Conservation (phyloP, 768 basidiomycete species). For the Suillus weaverae region DNA sequence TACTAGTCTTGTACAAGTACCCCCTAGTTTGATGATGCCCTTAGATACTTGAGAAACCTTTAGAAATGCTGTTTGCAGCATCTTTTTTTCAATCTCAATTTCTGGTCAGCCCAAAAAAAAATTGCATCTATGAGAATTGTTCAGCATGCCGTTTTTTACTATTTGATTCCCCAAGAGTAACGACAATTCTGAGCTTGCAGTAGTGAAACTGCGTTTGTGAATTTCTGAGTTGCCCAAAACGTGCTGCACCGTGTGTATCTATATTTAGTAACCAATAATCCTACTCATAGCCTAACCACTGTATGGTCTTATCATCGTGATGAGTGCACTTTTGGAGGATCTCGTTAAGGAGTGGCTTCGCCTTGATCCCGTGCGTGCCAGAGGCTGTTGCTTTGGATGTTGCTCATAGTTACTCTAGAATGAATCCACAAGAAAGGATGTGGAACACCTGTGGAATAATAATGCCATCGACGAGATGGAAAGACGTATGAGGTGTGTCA, state of each 20-base stretch:
- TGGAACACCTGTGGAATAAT: slow-evolving; percentile 34
- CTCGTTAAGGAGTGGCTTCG: slow-evolving; percentile 54
- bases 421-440: slow-evolving; percentile 37
- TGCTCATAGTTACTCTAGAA: slow-evolving; percentile 29
- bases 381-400: neutral
- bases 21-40: no score
- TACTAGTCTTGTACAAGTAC: no score
- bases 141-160: no score
- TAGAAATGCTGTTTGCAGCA: no score
- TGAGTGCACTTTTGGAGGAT: slow-evolving; percentile 33
- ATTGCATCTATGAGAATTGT: no score
- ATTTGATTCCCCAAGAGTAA: no score
- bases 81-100: no score
- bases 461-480: slow-evolving; percentile 36
- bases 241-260: neutral
- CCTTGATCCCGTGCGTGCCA: slow-evolving; percentile 42
- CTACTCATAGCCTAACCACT: neutral
- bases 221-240: no score
- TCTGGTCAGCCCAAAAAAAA: no score
- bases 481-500: slow-evolving; percentile 41
- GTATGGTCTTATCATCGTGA: neutral
- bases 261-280: neutral
- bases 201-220: no score
- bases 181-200: no score
- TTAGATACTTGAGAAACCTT: no score